Evolutionary conservation across 2,329 filamentous ascomycete genomes (phyloP), one percentile per base, ranked within the genome.

Genomic region (Fonsecaea pugnacius): DNA sequence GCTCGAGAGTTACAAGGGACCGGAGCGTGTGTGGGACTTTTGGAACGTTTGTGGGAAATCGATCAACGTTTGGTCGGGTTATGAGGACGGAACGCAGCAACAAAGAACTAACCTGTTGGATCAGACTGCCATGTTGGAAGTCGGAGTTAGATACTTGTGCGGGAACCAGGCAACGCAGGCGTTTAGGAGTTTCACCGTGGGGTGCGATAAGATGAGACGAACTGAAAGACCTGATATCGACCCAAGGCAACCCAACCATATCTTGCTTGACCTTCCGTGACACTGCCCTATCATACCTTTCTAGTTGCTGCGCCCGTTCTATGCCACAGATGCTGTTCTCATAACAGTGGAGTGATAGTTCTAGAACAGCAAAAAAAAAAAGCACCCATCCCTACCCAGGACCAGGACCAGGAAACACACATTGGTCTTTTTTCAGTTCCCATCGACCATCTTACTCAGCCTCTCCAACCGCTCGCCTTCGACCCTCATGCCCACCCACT

Each of bases 401-500:
- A 36, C 32, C 4, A 43, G 12, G 27, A 5, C 27, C 27, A 30
- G 27, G 4, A 30, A 30, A 30, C 27, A 30, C 27, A 4, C 27
- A 30, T 30, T 30, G 3, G 27, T 6, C 27, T 30, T 35, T 10
- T 18, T 14, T 32, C 32, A 14, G 12, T 61, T 51, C 38, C n/a
- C 58, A 16, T 46, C 56, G 18, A 32, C 54, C 30, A 58, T 36
- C 58, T 56, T 60, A 21, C 30, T 51, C 73, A 82, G 72, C 62
- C 73, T 76, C 53, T 64, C 71, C 75, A 82, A 72, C 38, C 73
- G 76, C 54, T 78, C 75, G n/a, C 78, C 78, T 46, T 82, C 79
- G 16, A 82, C 76, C 75, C 80, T 79, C 80, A 82, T 82, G 70
- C 79, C 79, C 69, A 78, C 73, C 80, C 80, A 82, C 70, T 82